Evolutionary conservation across 768 basidiomycete genomes (phyloP).

Genomic region (Suillus decipiens): DNA sequence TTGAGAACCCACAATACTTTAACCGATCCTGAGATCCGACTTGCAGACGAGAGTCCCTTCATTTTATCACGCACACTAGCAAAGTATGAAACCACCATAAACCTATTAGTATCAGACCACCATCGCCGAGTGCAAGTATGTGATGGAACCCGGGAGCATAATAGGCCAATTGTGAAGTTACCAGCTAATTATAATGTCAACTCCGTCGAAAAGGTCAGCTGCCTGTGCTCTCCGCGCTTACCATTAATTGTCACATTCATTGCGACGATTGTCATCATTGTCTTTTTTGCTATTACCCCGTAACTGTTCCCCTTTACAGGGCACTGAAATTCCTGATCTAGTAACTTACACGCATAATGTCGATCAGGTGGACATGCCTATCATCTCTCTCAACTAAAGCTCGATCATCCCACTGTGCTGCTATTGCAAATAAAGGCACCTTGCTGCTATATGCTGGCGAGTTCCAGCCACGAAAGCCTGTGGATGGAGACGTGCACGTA

Average conservation of each 20-base stretch:
- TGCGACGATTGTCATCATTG: not conserved
- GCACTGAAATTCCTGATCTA: not conserved
- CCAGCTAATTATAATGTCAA: not conserved
- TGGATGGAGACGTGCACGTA: constrained; percentile 35
- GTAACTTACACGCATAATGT: constrained; percentile 12
- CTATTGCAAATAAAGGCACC: constrained; percentile 27
- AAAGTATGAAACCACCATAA: not conserved
- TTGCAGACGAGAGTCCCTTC: not conserved
- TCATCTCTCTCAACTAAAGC: constrained; percentile 22
- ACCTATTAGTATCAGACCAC: not conserved
- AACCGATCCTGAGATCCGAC: not conserved
- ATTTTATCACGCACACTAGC: not conserved
- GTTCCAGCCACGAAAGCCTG: constrained; percentile 41
- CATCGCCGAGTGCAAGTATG: not conserved
- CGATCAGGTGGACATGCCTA: constrained; percentile 33
- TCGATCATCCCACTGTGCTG: constrained; percentile 46
- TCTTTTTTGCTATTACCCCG: not conserved
- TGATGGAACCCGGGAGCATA: not conserved
- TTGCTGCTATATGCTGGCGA: constrained; percentile 47
- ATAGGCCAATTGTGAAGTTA: not conserved
- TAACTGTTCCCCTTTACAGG: not conserved
- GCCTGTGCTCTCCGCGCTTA: not conserved
- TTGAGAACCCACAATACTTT: not conserved
- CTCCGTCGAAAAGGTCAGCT: not conserved
- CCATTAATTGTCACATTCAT: not conserved